Percentiles rank a stretch among this genome's conserved stretches.
Evolutionary conservation across 768 basidiomycete genomes (phyloP).

Genomic region (Macrolepiota dolichaula): DNA sequence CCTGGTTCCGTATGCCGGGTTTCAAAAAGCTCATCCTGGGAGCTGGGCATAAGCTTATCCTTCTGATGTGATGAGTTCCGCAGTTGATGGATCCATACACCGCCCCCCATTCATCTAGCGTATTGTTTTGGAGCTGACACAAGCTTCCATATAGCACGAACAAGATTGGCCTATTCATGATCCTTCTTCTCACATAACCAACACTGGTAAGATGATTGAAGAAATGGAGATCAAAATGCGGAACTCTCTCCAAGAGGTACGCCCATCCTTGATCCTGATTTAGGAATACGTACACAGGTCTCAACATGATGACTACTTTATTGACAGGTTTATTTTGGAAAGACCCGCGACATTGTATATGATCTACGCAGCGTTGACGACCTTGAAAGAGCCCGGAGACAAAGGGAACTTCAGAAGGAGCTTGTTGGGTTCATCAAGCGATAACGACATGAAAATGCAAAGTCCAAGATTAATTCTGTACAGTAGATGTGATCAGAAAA

Average conservation of each 20-base stretch:
- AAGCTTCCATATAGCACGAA: constrained; percentile 55
- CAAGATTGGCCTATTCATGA: constrained; percentile 84
- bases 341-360: constrained; percentile 93
- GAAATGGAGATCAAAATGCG: constrained; percentile 99
- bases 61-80: not conserved
- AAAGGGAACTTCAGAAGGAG: constrained; percentile 88
- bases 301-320: constrained; percentile 1
- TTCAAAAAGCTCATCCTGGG: too few relatives aligned
- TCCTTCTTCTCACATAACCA: constrained; percentile 80
- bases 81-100: not conserved
- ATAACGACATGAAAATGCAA: constrained; percentile 22
- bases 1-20: not conserved
- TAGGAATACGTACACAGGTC: not conserved
- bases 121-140: not conserved
- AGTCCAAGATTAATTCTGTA: not conserved
- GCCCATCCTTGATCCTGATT: constrained; percentile 12
- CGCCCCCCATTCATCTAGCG: not conserved
- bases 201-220: constrained; percentile 94
- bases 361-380: constrained; percentile 88
- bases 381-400: constrained; percentile 74
- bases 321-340: constrained; percentile 85
- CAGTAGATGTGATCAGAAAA: not conserved
- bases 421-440: constrained; percentile 84
- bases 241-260: constrained; percentile 84
- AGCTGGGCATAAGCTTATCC: too few relatives aligned